Conservation (phyloP, 2,329 filamentous ascomycete species). For the Gnomoniopsis sp. region DNA sequence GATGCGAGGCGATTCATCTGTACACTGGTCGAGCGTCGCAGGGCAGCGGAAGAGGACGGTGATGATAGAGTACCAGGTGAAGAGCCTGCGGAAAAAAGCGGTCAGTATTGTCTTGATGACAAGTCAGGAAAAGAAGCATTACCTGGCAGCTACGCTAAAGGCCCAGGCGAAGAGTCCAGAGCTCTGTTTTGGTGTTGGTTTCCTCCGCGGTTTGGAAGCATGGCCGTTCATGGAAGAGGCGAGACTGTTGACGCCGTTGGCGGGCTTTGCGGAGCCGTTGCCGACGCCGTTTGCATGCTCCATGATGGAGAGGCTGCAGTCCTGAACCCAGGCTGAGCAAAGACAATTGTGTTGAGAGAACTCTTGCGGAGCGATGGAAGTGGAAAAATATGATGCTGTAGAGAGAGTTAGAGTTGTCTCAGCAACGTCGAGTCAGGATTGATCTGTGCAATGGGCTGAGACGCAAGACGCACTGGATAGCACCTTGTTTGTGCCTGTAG, state of each 20-base stretch:
- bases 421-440: neutral
- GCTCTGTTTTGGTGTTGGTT: constrained; percentile 21
- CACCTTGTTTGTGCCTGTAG: neutral
- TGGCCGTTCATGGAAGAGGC: constrained; percentile 35
- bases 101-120: neutral
- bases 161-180: constrained; percentile 35
- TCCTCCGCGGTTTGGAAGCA: constrained; percentile 30
- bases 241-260: constrained; percentile 26
- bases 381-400: neutral
- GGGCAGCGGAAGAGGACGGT: constrained; percentile 84
- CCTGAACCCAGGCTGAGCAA: constrained; percentile 3
- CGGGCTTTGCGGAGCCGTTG: constrained; percentile 25
- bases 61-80: constrained; percentile 82
- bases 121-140: constrained; percentile 17
- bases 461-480: neutral
- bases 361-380: neutral
- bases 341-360: neutral
- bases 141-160: constrained; percentile 55
- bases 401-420: neutral
- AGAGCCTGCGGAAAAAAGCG: constrained; percentile 49
- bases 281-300: constrained; percentile 38
- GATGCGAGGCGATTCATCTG: constrained; percentile 67
- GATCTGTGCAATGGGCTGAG: neutral
- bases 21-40: constrained; percentile 61
- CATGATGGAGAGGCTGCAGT: constrained; percentile 28